Evolutionary conservation across 2,329 filamentous ascomycete species (phyloP), one percentile per base, ranked within the genome.

Genomic region (Colletotrichum filicis): DNA sequence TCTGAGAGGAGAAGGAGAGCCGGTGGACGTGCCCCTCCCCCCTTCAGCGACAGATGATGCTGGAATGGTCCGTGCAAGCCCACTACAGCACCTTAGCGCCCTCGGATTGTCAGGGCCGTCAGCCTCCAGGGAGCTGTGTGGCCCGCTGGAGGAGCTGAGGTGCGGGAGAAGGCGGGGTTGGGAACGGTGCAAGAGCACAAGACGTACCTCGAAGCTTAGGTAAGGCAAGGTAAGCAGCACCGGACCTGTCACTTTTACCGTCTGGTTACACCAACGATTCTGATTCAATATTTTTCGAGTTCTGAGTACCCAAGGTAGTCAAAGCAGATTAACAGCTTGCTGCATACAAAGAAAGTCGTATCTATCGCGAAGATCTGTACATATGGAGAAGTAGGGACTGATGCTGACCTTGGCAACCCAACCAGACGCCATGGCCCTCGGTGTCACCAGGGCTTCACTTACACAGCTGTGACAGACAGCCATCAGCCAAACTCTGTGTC

Each of bases 21-120:
- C 61, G 62, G 60, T 57, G 58, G 19, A 66, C 42, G 59, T 69
- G 60, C 67, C 68, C 71, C 57, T 66, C 71, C 61, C 30, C 28
- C 42, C 19, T 49, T 37, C 30, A 30, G 37, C 12, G 46, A 65
- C 37, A 66, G 60, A 66, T 66, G 56, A 71, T 71, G 71, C 67
- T 71, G 49, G 49, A 73, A 71, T 62, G 68, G 71, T 57, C 71
- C 61, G 71, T 73, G 71, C 61, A 32, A 59, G n/a, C 46, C 24
- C 60, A 56, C 67, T 66, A 71, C 42, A 19, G 19, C 42, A 49
- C 24, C 24, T 56, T 73, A 71, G 67, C 37, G 67, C 61, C 61
- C 56, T 61, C 42, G 58, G 42, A 70, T 26, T 55, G 68, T 67
- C 62, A 71, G 63, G 57, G 53, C 66, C 59, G 59, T 35, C 66